Evolutionary conservation across 345 rosid genomes (phyloP).

Genomic region (Limnanthes douglasii): DNA sequence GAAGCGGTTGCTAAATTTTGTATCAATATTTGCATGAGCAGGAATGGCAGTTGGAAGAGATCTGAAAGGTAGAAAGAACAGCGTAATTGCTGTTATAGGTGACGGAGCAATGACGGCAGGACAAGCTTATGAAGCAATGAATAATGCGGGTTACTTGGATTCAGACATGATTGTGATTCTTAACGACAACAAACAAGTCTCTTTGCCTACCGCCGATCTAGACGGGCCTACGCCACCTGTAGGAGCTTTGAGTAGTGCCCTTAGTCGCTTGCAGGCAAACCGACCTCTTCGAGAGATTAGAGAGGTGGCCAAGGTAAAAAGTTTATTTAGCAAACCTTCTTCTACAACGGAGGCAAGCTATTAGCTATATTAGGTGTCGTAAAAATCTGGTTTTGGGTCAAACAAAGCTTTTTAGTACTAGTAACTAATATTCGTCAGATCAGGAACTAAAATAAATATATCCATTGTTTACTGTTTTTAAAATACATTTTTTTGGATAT

Average conservation of each 20-base stretch:
- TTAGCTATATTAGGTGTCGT: too few relatives aligned
- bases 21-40: too few relatives aligned
- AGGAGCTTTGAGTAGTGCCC: conserved; percentile 97
- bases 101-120: conserved; percentile 99
- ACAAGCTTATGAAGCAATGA: conserved; percentile 99
- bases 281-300: conserved; percentile 87
- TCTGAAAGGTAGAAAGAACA: conserved; percentile 58
- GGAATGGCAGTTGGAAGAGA: conserved; percentile 99
- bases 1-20: background rate
- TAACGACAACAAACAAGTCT: conserved; percentile 96
- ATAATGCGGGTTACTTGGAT: conserved; percentile 92
- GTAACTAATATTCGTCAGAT: too few relatives aligned
- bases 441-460: too few relatives aligned
- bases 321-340: too few relatives aligned
- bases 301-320: conserved; percentile 98
- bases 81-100: conserved; percentile 76
- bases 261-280: conserved; percentile 83
- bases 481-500: too few relatives aligned
- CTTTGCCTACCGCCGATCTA: conserved; percentile 81
- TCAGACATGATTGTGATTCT: conserved; percentile 96
- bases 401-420: too few relatives aligned
- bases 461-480: too few relatives aligned
- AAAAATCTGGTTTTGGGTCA: too few relatives aligned
- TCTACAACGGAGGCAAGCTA: too few relatives aligned
- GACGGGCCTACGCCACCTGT: conserved; percentile 96